Base-by-base conservation (phyloP, 495 filamentous ascomycete genomes). In the Lophiostoma macrostomum region DNA sequence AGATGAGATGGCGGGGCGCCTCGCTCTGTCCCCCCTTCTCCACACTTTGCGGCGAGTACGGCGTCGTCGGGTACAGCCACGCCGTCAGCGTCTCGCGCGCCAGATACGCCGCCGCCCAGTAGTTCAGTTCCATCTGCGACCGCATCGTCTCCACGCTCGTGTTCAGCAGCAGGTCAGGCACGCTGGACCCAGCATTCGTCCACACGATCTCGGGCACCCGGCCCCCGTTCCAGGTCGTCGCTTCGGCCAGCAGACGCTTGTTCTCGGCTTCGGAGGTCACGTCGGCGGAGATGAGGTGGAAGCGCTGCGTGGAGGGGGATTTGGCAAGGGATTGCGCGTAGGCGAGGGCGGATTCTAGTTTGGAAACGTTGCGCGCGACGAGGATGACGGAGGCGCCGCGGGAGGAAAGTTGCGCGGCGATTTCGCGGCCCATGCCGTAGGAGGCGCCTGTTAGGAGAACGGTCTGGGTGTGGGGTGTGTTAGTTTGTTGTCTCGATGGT, bases 371-470 rank as follows among this genome's bases (percentile, higher is more conserved):
- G 43, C 93, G 84, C 10, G 93, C 83, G 34, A 96, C 85, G 49
- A 98, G 81, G 53, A 91, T 80, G 13, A 98, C 69, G 66, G 88
- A 85, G 41, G 94, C 94, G 55, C 93, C 93, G 74, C 88, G 93
- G 46, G 73, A 69, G 4, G 93, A 79, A 16, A 97, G 78, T 48
- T 88, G 77, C 18, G 78, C 74, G 3, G 83, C 91, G 14, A 85
- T 79, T 52, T 77, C 80, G 62, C 77, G 80, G 56, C 93, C 93
- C 86, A 96, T 88, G 41, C 93, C 93, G 65, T 95, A 86, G 0
- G 94, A 97, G 45, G 83, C 91, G 31, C 93, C 93, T 11, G 93
- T 98, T 46, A 98, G 74, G 19, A 97, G 71, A 50, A 93, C 78
- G 4, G 87, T 93, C 88, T 91, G 50, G 14, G 20, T 27, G 23